phyloP scores from a whole-genome alignment of 306 rosid genomes.

The Rubus idaeus region DNA sequence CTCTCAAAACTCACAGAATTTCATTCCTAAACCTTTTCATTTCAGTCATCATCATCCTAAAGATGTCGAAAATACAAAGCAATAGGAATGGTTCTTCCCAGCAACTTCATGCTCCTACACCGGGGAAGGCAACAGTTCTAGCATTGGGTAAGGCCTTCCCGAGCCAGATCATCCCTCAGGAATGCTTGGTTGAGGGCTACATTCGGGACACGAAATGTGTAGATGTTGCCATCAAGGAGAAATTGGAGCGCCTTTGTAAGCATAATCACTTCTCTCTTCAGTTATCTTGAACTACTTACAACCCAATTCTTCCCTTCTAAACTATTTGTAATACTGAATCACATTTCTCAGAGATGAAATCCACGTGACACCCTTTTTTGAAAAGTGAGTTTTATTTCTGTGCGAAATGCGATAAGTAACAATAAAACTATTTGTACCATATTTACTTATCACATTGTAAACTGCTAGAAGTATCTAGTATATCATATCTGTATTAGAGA shows the following conservation, averaged over 20 bases:
- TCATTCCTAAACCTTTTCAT: background rate
- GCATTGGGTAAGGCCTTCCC: slow-evolving; percentile 94
- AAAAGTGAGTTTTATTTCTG: background rate
- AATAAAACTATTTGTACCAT: background rate
- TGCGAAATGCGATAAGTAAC: background rate
- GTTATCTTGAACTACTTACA: background rate
- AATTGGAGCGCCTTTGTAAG: slow-evolving; percentile 88
- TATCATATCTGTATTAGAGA: background rate
- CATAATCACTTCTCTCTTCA: slow-evolving; percentile 9
- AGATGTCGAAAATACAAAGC: slow-evolving; percentile 52
- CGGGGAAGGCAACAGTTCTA: slow-evolving; percentile 76
- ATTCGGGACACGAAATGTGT: slow-evolving; percentile 83
- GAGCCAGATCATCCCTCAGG: slow-evolving; percentile 85
- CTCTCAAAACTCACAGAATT: slow-evolving; percentile 21
- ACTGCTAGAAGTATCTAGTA: background rate
- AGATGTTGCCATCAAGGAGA: slow-evolving; percentile 71
- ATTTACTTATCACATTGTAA: background rate
- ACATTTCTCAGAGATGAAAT: background rate
- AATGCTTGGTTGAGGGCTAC: slow-evolving; percentile 91
- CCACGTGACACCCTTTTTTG: background rate
- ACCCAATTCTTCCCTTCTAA: background rate
- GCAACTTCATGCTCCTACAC: slow-evolving; percentile 40
- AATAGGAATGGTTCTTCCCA: slow-evolving; percentile 28
- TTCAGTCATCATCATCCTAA: background rate
- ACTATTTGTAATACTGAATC: background rate